Conservation (phyloP, 768 basidiomycete species). For the Termitomyces sp. region DNA sequence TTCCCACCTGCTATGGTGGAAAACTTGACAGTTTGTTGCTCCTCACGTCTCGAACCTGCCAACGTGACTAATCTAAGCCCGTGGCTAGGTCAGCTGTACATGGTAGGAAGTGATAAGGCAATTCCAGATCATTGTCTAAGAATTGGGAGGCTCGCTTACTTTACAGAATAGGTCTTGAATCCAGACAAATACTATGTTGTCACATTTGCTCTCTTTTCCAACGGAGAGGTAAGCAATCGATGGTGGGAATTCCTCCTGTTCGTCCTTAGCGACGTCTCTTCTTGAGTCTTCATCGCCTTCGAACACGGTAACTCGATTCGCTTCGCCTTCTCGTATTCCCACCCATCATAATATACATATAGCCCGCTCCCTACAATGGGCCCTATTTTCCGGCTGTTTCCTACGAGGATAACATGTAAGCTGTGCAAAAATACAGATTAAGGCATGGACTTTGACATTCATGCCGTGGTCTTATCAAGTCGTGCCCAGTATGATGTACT, state of each 20-base stretch:
- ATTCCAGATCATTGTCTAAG: not conserved
- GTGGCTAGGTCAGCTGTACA: slow-evolving; percentile 33
- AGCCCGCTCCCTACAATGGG: slow-evolving; percentile 52
- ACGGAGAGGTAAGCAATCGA: slow-evolving; percentile 42
- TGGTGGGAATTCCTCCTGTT: not conserved
- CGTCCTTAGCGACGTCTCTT: not conserved
- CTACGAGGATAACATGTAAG: slow-evolving; percentile 55
- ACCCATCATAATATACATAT: not conserved
- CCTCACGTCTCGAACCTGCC: slow-evolving; percentile 5
- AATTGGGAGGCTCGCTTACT: not conserved
- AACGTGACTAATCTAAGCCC: not conserved
- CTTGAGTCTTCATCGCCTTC: slow-evolving; percentile 61
- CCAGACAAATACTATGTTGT: slow-evolving; percentile 48
- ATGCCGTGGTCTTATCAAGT: slow-evolving; percentile 20
- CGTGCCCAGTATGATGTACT: slow-evolving; percentile 52
- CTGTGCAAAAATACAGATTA: not conserved
- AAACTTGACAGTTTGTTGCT: slow-evolving; percentile 40
- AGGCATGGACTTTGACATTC: not conserved
- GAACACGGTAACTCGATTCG: slow-evolving; percentile 36
- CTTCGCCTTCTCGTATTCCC: not conserved
- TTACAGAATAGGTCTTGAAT: slow-evolving; percentile 35
- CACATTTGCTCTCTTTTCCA: slow-evolving; percentile 51
- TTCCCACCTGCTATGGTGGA: slow-evolving; percentile 51
- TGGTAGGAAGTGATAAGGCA: slow-evolving; percentile 48
- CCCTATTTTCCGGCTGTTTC: slow-evolving; percentile 53